These are phyloP conservation scores for Raffaelea ambrosiae DNA, from an alignment of 2,329 filamentous ascomycete species.

Conservation along the genomic window DNA sequence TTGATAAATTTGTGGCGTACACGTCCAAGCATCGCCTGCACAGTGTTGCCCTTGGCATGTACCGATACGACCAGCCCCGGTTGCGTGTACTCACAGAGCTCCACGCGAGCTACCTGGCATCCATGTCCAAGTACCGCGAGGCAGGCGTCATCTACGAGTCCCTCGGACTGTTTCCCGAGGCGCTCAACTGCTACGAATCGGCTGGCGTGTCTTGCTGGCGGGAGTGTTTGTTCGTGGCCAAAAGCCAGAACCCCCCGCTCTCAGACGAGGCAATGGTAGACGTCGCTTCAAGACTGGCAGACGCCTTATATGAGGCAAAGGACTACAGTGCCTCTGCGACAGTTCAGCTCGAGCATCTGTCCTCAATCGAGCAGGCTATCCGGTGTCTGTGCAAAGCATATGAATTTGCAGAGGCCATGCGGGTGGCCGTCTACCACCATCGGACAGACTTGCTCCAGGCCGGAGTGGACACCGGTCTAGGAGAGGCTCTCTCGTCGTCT, in stretches of 20 bases:
- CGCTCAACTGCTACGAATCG: slow-evolving; percentile 74
- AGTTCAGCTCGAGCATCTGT: slow-evolving; percentile 74
- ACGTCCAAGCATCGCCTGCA: slow-evolving; percentile 74
- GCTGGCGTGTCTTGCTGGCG: slow-evolving; percentile 75
- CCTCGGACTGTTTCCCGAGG: slow-evolving; percentile 62
- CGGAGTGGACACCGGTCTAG: slow-evolving; percentile 69
- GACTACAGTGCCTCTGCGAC: slow-evolving; percentile 73
- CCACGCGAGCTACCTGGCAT: slow-evolving; percentile 71
- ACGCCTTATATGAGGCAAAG: slow-evolving; percentile 73
- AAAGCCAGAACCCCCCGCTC: slow-evolving; percentile 38
- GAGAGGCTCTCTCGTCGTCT: slow-evolving; percentile 70
- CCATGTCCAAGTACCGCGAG: slow-evolving; percentile 69
- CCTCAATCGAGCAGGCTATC: slow-evolving; percentile 60
- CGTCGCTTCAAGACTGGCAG: slow-evolving; percentile 67
- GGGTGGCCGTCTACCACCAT: slow-evolving; percentile 56
- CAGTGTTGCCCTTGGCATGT: slow-evolving; percentile 65
- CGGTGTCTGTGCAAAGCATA: slow-evolving; percentile 80
- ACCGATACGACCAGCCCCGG: slow-evolving; percentile 68
- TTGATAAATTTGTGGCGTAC: slow-evolving; percentile 73
- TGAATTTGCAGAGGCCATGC: slow-evolving; percentile 81
- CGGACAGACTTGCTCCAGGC: slow-evolving; percentile 54
- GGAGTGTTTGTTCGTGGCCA: slow-evolving; percentile 75
- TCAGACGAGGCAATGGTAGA: slow-evolving; percentile 46
- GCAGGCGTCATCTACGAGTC: slow-evolving; percentile 89
- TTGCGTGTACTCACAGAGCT: slow-evolving; percentile 62